Evolutionary conservation across 306 rosid genomes (phyloP).

Genomic region (Citrullus mucosospermus): DNA sequence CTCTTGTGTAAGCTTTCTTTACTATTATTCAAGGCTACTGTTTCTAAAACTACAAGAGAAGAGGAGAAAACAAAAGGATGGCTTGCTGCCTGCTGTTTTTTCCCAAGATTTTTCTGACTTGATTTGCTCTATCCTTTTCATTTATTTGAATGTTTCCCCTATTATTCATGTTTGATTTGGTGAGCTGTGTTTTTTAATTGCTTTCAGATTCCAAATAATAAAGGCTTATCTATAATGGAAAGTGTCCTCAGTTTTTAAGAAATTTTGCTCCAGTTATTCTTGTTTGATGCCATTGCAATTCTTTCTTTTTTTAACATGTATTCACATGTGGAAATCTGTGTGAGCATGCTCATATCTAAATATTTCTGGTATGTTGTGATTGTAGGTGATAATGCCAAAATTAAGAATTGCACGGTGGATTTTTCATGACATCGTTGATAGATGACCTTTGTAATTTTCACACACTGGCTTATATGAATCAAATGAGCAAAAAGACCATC

Average conservation of each 20-base stretch:
- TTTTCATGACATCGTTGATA: neutral
- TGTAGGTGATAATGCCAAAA: neutral
- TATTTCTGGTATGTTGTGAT: neutral
- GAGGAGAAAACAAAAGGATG: neutral
- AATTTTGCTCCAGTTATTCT: neutral
- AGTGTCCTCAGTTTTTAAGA: neutral
- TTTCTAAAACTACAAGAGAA: neutral
- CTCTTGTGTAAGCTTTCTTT: neutral
- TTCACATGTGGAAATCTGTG: neutral
- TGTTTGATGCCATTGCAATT: neutral
- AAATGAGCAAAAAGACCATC: constrained; percentile 16
- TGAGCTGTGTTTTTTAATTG: neutral
- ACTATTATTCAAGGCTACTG: neutral
- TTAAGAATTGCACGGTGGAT: neutral
- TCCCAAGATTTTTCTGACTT: neutral
- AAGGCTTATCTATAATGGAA: neutral
- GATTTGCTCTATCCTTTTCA: neutral
- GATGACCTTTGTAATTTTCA: neutral
- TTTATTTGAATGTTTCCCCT: neutral
- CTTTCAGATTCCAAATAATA: neutral
- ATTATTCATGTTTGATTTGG: neutral
- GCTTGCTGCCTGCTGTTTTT: neutral
- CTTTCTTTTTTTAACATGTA: constrained; percentile 18
- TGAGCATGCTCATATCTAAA: neutral
- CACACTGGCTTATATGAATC: neutral